These are phyloP conservation scores for Diplodia mutila DNA, from an alignment of 2,329 filamentous ascomycete genomes.

Conservation along the genomic window DNA sequence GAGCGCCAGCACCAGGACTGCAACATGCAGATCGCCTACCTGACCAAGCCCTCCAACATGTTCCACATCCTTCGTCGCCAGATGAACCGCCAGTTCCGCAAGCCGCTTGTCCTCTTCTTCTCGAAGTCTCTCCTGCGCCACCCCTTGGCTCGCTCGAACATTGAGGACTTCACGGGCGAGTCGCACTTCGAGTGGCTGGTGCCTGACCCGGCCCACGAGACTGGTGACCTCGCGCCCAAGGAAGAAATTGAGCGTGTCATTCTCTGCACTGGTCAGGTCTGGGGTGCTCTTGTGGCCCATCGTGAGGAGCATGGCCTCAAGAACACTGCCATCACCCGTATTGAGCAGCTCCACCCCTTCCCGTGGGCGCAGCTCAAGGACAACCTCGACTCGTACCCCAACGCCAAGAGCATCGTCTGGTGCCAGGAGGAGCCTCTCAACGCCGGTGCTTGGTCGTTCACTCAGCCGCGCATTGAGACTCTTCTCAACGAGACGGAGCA, in stretches of 20 bases:
- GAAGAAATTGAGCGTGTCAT: slow-evolving; percentile 94
- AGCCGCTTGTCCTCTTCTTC: slow-evolving; percentile 98
- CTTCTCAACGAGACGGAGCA: slow-evolving; percentile 89
- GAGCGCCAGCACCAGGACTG: slow-evolving; percentile 98
- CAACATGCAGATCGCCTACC: slow-evolving; percentile 98
- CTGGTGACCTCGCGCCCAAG: slow-evolving; percentile 71
- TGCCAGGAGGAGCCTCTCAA: slow-evolving; percentile 97
- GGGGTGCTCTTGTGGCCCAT: slow-evolving; percentile 86
- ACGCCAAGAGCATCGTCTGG: slow-evolving; percentile 97
- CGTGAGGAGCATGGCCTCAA: slow-evolving; percentile 83
- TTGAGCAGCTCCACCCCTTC: slow-evolving; percentile 99
- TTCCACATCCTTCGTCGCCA: slow-evolving; percentile 97
- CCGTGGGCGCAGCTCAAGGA: slow-evolving; percentile 96
- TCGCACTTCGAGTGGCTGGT: slow-evolving; percentile 98
- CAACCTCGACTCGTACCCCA: slow-evolving; percentile 95
- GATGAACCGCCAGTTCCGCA: slow-evolving; percentile 99
- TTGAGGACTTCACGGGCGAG: slow-evolving; percentile 89
- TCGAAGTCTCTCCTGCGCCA: slow-evolving; percentile 96
- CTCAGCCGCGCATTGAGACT: slow-evolving; percentile 97
- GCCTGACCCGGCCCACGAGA: slow-evolving; percentile 81
- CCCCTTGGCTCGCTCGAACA: slow-evolving; percentile 82
- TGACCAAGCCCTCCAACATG: slow-evolving; percentile 93
- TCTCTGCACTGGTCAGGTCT: slow-evolving; percentile 94
- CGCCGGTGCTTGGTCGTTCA: slow-evolving; percentile 94
- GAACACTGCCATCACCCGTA: slow-evolving; percentile 89